Evolutionary conservation across 2,329 filamentous ascomycete genomes (phyloP).

Genomic region (Venturia nashicola): DNA sequence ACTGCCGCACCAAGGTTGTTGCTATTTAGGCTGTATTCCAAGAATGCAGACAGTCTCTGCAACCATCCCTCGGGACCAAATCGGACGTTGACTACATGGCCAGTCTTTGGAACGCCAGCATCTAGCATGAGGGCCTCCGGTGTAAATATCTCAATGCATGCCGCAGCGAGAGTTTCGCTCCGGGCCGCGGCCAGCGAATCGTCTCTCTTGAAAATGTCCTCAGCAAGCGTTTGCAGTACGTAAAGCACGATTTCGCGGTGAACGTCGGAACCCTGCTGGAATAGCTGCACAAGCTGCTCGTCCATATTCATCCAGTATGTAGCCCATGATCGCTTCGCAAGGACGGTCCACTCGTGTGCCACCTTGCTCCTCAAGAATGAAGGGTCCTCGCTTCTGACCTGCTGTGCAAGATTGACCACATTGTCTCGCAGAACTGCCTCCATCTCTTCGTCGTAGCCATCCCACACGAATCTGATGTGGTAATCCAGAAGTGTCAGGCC

Average conservation of each 20-base stretch:
- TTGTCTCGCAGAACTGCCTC: conserved; percentile 58
- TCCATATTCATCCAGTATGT: conserved; percentile 94
- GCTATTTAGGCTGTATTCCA: conserved; percentile 59
- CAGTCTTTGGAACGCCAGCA: conserved; percentile 59
- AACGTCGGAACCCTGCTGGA: conserved; percentile 44
- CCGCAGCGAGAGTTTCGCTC: conserved; percentile 73
- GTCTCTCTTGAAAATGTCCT: conserved; percentile 86
- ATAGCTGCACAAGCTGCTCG: conserved; percentile 64
- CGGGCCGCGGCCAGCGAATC: conserved; percentile 75
- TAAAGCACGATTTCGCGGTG: conserved; percentile 82
- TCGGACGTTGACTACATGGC: conserved; percentile 48
- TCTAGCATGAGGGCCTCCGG: conserved; percentile 63
- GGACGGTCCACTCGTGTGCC: conserved; percentile 85
- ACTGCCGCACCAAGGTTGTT: conserved; percentile 44
- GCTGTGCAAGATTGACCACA: conserved; percentile 66
- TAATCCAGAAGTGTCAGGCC: conserved; percentile 86
- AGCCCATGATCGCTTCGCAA: conserved; percentile 90
- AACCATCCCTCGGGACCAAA: conserved; percentile 82
- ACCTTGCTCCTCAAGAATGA: conserved; percentile 85
- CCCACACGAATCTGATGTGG: conserved; percentile 75
- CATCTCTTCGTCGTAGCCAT: conserved; percentile 58
- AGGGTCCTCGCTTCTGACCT: conserved; percentile 60
- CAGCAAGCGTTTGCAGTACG: conserved; percentile 81
- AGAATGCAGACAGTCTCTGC: conserved; percentile 58
- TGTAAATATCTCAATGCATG: conserved; percentile 88